Percentiles rank a stretch among this genome's conserved stretches.
Evolutionary conservation across 768 basidiomycete species (phyloP).

Genomic region (Strobilomyces echinocephalus): DNA sequence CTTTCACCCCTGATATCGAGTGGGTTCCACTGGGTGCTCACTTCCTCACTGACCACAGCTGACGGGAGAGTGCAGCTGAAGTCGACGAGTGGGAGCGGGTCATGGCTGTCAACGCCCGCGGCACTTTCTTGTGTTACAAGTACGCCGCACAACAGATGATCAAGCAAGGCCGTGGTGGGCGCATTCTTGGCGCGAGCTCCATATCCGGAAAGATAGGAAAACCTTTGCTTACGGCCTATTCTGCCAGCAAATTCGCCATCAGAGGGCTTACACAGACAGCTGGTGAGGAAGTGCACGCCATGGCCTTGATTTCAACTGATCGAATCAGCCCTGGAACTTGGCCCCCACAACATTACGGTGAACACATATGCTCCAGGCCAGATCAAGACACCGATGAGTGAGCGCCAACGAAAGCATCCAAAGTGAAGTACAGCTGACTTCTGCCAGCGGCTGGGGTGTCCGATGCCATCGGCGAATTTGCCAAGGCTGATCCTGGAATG

Average conservation of each 20-base stretch:
- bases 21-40: not conserved
- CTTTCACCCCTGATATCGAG: not conserved
- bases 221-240: conserved; percentile 15
- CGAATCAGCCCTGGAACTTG: conserved; percentile 23
- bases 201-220: not conserved
- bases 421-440: not conserved
- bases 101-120: conserved; percentile 49
- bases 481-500: not conserved
- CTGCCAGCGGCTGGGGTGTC: not conserved
- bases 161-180: conserved; percentile 42
- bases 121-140: conserved; percentile 57
- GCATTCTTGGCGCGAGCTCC: conserved; percentile 44
- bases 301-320: not conserved
- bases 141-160: conserved; percentile 61
- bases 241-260: conserved; percentile 35
- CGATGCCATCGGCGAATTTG: not conserved
- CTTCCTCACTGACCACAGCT: not conserved
- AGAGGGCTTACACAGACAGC: conserved; percentile 36
- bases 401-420: not conserved
- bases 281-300: conserved; percentile 17
- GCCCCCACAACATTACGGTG: conserved; percentile 31
- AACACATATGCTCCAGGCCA: conserved; percentile 37
- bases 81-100: conserved; percentile 33
- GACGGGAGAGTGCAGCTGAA: not conserved
- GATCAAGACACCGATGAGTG: conserved; percentile 30